Evolutionary conservation across 2,329 filamentous ascomycete species (phyloP), one percentile per base, ranked within the genome.

Genomic region (Aspergillaceae sp.): DNA sequence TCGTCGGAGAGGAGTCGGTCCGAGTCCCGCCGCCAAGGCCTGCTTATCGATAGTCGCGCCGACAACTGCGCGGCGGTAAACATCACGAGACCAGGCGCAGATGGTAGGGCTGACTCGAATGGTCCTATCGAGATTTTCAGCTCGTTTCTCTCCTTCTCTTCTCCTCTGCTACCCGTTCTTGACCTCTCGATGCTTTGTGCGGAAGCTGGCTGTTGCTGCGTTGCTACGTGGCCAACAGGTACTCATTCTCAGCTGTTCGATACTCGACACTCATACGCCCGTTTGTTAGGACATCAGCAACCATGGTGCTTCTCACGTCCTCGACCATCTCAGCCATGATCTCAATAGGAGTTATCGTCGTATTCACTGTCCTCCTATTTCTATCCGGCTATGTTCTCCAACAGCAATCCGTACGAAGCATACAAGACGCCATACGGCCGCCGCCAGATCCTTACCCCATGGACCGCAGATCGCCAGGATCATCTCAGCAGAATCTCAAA

Each of bases 321-420:
- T 71, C 68, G 6, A 67, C 68, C 9, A 66, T 73, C 34, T 70
- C 70, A 9, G 60, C 66, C 36, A 64, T 69, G 32, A 47, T 73
- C 48, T 72, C 70, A 27, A 63, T 68, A 33, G 62, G 64, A 4
- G 60, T 73, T 27, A 85, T 95, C 48, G 71, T 87, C 52, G 64
- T 86, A 28, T 95, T 87, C 67, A 94, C 89, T 3, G 66, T 83
- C 34, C 79, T 89, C 4, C 80, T 96, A 28, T 96, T 96, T 65
- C 74, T 95, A 30, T 88, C 86, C 43, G 90, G 90, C 58, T 95
- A 94, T 65, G 78, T 83, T 3, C 77, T 95, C 44, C 90, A 96
- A 60, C 90, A 96, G 66, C 81, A 87, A 57, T 92, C 88, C 0
- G 79, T 95, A 4, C 79, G 78, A 51, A 83, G 84, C 56, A 76